Evolutionary conservation across 352 stramenopile genomes (phyloP).

Genomic region (Globisporangium nagaii): DNA sequence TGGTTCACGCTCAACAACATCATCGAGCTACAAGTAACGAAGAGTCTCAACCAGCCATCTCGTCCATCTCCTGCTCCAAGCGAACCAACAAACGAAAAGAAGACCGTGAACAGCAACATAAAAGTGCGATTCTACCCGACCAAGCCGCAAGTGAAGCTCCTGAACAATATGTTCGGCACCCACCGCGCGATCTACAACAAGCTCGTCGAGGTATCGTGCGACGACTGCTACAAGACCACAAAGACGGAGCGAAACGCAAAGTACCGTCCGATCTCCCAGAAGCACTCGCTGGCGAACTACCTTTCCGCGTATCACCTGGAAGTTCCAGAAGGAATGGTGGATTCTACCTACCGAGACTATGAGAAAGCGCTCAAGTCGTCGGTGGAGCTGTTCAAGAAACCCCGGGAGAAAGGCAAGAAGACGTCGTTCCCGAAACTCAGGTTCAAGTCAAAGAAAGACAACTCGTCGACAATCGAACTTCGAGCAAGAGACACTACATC

Average conservation of each 20-base stretch:
- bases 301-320: conserved; percentile 10
- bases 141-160: neutral
- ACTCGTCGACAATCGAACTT: conserved; percentile 4
- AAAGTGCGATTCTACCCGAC: conserved; percentile 1
- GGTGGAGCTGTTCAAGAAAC: neutral
- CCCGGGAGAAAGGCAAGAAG: conserved; percentile 5
- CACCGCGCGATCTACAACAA: conserved; percentile 20
- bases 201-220: neutral
- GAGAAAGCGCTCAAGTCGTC: conserved; percentile 11
- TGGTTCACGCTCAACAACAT: conserved; percentile 7
- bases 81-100: neutral
- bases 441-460: conserved; percentile 14
- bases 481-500: neutral
- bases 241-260: conserved; percentile 1
- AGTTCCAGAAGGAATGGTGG: conserved; percentile 5
- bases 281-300: conserved; percentile 5
- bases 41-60: neutral
- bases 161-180: conserved; percentile 13
- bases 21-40: neutral
- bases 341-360: conserved; percentile 11
- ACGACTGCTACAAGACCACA: conserved; percentile 9
- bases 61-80: neutral
- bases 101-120: neutral
- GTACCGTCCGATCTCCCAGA: conserved; percentile 11
- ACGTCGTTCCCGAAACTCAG: conserved; percentile 4